phyloP scores from a whole-genome alignment of 140 eudicot genomes.

The Eryngium alpinum region DNA sequence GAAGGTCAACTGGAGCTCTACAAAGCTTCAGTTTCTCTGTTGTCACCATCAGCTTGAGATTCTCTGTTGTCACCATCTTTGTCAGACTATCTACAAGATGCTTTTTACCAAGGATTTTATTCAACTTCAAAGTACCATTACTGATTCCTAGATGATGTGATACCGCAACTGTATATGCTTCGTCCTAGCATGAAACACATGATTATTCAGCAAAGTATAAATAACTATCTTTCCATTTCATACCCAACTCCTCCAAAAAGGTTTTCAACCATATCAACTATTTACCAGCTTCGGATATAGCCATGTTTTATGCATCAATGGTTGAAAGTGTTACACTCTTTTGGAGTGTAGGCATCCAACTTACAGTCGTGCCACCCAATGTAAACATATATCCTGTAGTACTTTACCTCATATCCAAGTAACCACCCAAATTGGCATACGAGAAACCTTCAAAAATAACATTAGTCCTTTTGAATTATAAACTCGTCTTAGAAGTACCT shows the following conservation, averaged over 20 bases:
- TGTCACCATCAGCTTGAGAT: too few species aligned
- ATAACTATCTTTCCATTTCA: too few species aligned
- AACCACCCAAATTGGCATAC: neutral
- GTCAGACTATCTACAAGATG: neutral
- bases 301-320: neutral
- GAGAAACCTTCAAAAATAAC: neutral
- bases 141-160: neutral
- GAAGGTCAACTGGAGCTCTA: too few species aligned
- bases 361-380: neutral
- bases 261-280: neutral
- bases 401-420: neutral
- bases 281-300: neutral
- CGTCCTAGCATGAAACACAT: neutral
- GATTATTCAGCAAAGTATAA: too few species aligned
- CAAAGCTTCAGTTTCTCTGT: too few species aligned
- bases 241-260: neutral
- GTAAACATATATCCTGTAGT: neutral
- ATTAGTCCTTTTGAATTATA: too few species aligned
- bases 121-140: neutral
- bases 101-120: neutral
- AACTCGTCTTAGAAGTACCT: neutral
- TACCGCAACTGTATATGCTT: neutral
- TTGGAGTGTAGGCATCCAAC: neutral
- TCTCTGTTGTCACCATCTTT: too few species aligned
- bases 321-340: neutral